These are phyloP conservation scores for Sclerotinia glacialis DNA, from an alignment of 2,329 filamentous ascomycete genomes.

Conservation along the genomic window DNA sequence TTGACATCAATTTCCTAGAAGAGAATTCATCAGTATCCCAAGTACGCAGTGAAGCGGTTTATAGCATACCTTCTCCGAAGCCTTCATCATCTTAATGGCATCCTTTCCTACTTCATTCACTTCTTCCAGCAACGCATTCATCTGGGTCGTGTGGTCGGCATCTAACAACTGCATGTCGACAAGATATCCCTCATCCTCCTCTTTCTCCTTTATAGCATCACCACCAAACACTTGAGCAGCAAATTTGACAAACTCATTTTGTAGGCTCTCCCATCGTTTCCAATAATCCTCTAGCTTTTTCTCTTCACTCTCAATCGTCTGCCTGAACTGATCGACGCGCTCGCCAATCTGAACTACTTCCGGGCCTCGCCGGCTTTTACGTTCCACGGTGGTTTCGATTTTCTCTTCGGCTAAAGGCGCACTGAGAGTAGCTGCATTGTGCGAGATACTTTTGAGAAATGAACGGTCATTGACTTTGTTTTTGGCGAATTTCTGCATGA, in stretches of 20 bases:
- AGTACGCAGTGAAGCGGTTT: not conserved
- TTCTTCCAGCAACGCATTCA: conserved; percentile 30
- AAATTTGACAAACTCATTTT: conserved; percentile 33
- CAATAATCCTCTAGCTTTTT: conserved; percentile 32
- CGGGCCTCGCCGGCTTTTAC: conserved; percentile 25
- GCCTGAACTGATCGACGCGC: conserved; percentile 29
- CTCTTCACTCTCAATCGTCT: conserved; percentile 29
- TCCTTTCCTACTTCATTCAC: conserved; percentile 27
- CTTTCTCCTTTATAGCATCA: conserved; percentile 26
- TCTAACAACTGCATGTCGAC: conserved; percentile 31
- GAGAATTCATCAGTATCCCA: conserved; percentile 1
- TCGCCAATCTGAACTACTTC: conserved; percentile 31
- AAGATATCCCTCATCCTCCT: conserved; percentile 24
- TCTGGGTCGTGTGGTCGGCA: conserved; percentile 26
- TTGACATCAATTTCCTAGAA: conserved; percentile 25
- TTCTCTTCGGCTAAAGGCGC: conserved; percentile 30
- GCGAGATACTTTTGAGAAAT: conserved; percentile 26
- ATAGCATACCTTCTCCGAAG: conserved; percentile 34
- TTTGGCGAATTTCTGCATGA: conserved; percentile 22
- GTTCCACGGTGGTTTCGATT: conserved; percentile 27
- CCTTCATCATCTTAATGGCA: conserved; percentile 31
- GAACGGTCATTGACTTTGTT: conserved; percentile 20
- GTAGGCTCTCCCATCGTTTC: conserved; percentile 35
- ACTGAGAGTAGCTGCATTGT: conserved; percentile 18
- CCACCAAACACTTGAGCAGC: conserved; percentile 26